A percentile compares a stretch with the other conserved stretches of the same genome.
phyloP scores from a whole-genome alignment of 305 asterid genomes.

The Plantago coronopus region DNA sequence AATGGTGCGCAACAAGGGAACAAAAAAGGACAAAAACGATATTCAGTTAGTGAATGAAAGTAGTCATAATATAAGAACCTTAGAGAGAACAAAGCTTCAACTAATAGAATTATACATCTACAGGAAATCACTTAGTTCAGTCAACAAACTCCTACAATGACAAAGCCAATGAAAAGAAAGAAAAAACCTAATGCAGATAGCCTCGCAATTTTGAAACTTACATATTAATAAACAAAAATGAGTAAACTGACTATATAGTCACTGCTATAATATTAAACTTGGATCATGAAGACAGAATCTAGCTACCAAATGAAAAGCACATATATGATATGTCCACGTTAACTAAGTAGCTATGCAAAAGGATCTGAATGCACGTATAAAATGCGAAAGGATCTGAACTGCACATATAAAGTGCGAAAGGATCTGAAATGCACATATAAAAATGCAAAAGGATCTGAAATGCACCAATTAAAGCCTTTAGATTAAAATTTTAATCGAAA shows the following conservation, averaged over 20 bases:
- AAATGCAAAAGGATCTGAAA: neutral
- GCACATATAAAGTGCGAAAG: no score
- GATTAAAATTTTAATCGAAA: no score
- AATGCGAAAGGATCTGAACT: no score
- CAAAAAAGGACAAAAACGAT: constrained; percentile 1
- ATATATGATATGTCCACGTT: no score
- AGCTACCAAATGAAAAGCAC: neutral
- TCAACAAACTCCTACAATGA: neutral
- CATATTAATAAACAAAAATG: no score
- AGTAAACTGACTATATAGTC: neutral
- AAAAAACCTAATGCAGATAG: no score
- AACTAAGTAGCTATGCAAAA: neutral
- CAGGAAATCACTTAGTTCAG: neutral
- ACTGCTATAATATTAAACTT: no score
- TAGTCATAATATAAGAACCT: neutral
- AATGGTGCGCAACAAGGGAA: constrained; percentile 8
- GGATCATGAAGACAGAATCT: no score
- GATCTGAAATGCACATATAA: neutral
- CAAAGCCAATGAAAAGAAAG: neutral
- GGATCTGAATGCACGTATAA: neutral
- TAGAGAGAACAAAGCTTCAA: neutral
- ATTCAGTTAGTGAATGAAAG: neutral
- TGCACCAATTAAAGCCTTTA: neutral
- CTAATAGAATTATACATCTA: neutral
- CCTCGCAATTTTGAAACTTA: no score